These are phyloP conservation scores for Ilyonectria destructans DNA, from an alignment of 2,329 filamentous ascomycete genomes.

Conservation along the genomic window DNA sequence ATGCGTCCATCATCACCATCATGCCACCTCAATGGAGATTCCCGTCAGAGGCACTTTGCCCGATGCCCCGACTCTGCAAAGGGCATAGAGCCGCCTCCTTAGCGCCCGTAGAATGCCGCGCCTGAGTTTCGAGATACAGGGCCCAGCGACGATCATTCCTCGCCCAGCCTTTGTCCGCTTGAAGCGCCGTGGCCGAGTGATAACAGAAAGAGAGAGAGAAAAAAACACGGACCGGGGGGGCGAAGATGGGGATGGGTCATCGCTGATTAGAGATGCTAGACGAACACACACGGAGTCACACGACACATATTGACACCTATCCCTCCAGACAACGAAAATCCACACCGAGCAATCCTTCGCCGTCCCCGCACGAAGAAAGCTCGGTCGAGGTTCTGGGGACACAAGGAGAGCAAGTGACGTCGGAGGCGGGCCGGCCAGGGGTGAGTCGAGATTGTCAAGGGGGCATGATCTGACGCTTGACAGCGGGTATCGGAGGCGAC, in stretches of 20 bases:
- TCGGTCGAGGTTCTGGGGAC: neutral
- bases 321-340: neutral
- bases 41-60: neutral
- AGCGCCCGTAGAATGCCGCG: slow-evolving; percentile 3
- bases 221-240: neutral
- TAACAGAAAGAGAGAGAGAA: neutral
- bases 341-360: slow-evolving; percentile 1
- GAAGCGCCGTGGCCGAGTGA: slow-evolving; percentile 8
- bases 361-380: neutral
- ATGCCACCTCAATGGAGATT: neutral
- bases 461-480: slow-evolving; percentile 30
- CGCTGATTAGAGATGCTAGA: neutral
- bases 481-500: slow-evolving; percentile 12
- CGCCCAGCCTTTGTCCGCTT: neutral
- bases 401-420: slow-evolving; percentile 3
- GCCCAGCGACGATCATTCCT: neutral
- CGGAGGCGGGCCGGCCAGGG: neutral
- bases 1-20: neutral
- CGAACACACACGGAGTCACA: slow-evolving; percentile 1
- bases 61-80: neutral
- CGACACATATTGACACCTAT: neutral
- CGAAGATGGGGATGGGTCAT: neutral
- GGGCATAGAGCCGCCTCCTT: neutral
- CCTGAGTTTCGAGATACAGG: neutral
- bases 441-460: slow-evolving; percentile 20